These are phyloP conservation scores for Cryptococcus sp. DNA, from an alignment of 1,284 basidiomycete genomes.

Conservation along the genomic window DNA sequence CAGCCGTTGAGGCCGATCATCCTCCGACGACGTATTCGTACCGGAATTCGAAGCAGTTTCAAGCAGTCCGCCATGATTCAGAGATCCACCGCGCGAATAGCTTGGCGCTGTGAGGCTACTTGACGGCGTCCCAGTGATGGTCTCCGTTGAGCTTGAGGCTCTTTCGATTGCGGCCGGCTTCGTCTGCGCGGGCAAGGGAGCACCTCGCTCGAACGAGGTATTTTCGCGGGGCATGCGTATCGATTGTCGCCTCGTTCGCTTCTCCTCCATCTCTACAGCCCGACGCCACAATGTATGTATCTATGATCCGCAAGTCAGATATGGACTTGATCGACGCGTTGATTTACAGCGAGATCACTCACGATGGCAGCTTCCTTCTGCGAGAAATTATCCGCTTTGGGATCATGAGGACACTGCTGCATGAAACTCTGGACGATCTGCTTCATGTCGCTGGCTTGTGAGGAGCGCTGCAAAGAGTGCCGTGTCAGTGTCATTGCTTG, in stretches of 20 bases:
- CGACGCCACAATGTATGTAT: constrained; percentile 45
- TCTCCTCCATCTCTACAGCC: constrained; percentile 36
- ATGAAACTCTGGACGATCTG: constrained; percentile 43
- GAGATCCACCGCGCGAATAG: too few species aligned
- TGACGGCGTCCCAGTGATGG: too few species aligned
- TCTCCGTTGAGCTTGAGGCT: too few species aligned
- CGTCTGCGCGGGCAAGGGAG: not conserved
- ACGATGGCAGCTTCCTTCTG: constrained; percentile 49
- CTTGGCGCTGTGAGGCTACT: too few species aligned
- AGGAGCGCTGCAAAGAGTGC: constrained; percentile 17
- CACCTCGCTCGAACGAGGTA: constrained; percentile 36
- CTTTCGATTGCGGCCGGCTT: too few species aligned
- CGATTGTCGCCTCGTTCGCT: constrained; percentile 14
- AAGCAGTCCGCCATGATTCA: not conserved
- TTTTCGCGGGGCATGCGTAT: constrained; percentile 26
- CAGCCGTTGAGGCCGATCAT: too few species aligned
- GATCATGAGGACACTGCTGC: constrained; percentile 39
- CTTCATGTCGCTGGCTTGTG: constrained; percentile 43
- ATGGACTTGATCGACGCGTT: not conserved
- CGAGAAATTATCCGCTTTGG: constrained; percentile 42
- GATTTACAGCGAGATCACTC: constrained; percentile 4
- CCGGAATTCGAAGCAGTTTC: not conserved
- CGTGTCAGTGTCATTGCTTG: not conserved
- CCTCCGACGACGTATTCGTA: not conserved
- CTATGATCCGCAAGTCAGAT: constrained; percentile 10